Base-by-base conservation (phyloP, 2,329 filamentous ascomycete genomes). In the Aspergillus sergii region DNA sequence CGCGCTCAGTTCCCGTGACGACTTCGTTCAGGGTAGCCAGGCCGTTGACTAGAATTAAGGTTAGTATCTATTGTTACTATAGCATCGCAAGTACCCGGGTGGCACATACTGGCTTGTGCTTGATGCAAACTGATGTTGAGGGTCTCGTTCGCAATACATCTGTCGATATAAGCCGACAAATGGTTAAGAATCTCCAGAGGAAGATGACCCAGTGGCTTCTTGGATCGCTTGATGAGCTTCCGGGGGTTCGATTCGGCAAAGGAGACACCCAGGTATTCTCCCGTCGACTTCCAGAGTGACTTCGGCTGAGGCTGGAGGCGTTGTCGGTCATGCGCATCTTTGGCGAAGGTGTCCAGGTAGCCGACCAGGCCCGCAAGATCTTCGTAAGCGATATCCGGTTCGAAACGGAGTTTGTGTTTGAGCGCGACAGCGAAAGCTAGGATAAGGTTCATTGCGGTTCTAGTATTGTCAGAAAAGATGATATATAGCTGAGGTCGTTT, bases 381-480 rank as follows among this genome's bases (percentile, higher is more conserved):
- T 1, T 89, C 85, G 75, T 95, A 94, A 59, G 89, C 86, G 39
- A 89, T 88, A 70, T 91, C 92, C 1, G 92, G 92, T 75, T 96
- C 92, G 75, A 94, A 94, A 36, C 92, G 91, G 36, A 96, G 85
- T 71, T 88, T 89, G 79, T 95, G 92, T 80, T 94, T 94, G 63
- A 96, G 82, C 1, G 92, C 80, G 21, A 91, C 83, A n/a, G 91
- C 85, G 70, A 91, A 95, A 2, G 91, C 90, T 32, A 92, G 85
- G 66, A 95, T 84, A 8, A 95, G 83, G 74, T 95, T 94, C 76
- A 95, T 86, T 8, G 88, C 88, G 19, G 88, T 88, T 46, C 71
- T 75, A 43, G 12, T 14, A 4, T 6, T 23, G 61, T 74, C 53
- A 73, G 66, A 28, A 58, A 28, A n/a, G 19, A 30, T 1, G 46